Evolutionary conservation across 352 stramenopile genomes (phyloP), one percentile per base, ranked within the genome.

Genomic region (Globisporangium polare): DNA sequence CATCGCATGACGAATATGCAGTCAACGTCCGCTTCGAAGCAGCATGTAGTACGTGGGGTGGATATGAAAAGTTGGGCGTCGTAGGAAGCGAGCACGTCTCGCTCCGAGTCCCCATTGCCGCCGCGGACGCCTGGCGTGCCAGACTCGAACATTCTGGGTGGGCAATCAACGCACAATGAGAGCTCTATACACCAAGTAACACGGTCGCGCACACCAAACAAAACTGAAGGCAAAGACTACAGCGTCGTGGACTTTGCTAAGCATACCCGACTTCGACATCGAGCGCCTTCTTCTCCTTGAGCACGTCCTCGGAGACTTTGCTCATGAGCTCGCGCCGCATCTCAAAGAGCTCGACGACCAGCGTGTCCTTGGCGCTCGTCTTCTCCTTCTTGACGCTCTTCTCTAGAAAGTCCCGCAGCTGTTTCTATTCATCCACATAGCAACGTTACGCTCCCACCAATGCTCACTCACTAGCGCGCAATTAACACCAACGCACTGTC

Each of bases 1-100:
- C 24, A 46, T 17, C 12, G 12, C 5, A 33, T 33, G 9, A 39
- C 12, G 33, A 39, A 39, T 4, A 15, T 39, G 33, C 33, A 17
- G 15, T 9, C 33, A 39, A 7, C 12, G 2, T 15, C 9, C 9
- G 33, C 33, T 33, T 33, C 29, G n/a, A 35, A 35, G 29, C 17
- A 54, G 29, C 15, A 18, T 13, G 13, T 7, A 26, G n/a, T 7
- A 24, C n/a, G 26, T 29, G 26, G 35, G 53, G 63, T 71, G 69
- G 76, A 83, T 83, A 86, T 85, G 62, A 86, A 92, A 54, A 89
- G 72, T 51, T 90, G 79, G 1, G 80, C 79, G 64, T 92, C 83
- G 58, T 75, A 83, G 18, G 79, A 88, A 15, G 81, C 79, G 26
- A 92, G 55, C n/a, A 82, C 63, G 62, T 90, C 77, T 47, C 79